Base-by-base conservation (phyloP, 2,329 filamentous ascomycete genomes). In the Beauveria rudraprayagi region DNA sequence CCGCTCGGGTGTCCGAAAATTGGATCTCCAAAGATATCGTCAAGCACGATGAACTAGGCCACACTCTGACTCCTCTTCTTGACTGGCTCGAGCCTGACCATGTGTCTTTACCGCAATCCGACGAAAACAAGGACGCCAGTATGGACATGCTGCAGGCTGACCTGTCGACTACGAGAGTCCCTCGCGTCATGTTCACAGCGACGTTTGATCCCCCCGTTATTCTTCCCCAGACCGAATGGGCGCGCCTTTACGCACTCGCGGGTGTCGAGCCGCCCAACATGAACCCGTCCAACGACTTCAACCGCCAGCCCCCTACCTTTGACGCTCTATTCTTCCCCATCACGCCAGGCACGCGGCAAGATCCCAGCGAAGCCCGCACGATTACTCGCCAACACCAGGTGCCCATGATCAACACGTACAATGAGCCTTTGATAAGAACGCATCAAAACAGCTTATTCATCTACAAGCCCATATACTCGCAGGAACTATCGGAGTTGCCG, bases 41-140 rank as follows among this genome's bases (percentile, higher is more conserved):
- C 68, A 89, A 88, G 67, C 70, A 78, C 2, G 73, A 77, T 64
- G 76, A 75, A 46, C 78, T 73, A 9, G 78, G 70, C 5, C 66
- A 69, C 28, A 74, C 67, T 71, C 77, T 64, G 76, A 78, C 64
- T 69, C 73, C 63, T 66, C 74, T 84, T 40, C 71, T 87, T 41
- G 85, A 91, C 75, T 93, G 90, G 90, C 80, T 86, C 46, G 87
- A 92, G 62, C 90, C 90, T 1, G 81, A 84, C 3, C 83, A 84
- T 55, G 86, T 85, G 1, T 79, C 88, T 30, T 69, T 89, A 24
- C 80, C 75, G 3, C 69, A 72, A 14, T 75, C 74, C 17, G 72
- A 79, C 51, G 75, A 79, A 62, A 76, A 73, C 63, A 80, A 76
- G 67, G 76, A 83, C 61, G 76, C 79, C 8, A 71, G 68, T 10